These are phyloP conservation scores for Myxozyma neglecta DNA, from an alignment of 805 yeast species.

Conservation along the genomic window DNA sequence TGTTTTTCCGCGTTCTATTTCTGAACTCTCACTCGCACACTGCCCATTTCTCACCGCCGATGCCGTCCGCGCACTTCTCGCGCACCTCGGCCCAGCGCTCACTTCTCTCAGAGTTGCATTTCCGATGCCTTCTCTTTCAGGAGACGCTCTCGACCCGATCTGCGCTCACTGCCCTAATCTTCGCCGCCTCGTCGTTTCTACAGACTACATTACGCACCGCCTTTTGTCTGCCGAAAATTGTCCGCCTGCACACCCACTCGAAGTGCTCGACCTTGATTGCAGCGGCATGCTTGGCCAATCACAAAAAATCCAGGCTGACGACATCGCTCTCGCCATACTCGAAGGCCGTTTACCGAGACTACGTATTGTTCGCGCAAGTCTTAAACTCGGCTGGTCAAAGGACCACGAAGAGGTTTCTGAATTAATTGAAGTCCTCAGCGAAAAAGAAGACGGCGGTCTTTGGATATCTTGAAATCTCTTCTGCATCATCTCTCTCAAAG, in stretches of 20 bases:
- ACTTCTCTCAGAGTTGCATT: conserved; percentile 67
- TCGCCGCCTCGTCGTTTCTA: conserved; percentile 61
- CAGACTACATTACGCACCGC: conserved; percentile 67
- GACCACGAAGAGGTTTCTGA: conserved; percentile 60
- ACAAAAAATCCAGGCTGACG: conserved; percentile 81
- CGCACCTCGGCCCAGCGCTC: conserved; percentile 65
- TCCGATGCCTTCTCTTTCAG: conserved; percentile 81
- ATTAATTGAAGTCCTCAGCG: conserved; percentile 68
- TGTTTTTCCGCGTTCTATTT: conserved; percentile 70
- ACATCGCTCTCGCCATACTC: conserved; percentile 76
- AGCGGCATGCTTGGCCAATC: conserved; percentile 83
- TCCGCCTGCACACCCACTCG: conserved; percentile 52
- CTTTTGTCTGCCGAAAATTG: conserved; percentile 42
- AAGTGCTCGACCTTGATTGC: conserved; percentile 68
- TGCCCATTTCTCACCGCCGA: conserved; percentile 75
- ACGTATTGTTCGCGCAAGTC: conserved; percentile 63
- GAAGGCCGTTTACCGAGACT: conserved; percentile 75
- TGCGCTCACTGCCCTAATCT: conserved; percentile 78
- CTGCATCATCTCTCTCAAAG: background rate
- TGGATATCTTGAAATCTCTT: conserved; percentile 41
- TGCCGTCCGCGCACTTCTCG: conserved; percentile 62
- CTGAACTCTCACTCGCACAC: conserved; percentile 74
- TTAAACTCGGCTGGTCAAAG: conserved; percentile 77
- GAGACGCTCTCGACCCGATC: conserved; percentile 68
- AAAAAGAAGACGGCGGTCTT: conserved; percentile 74